A percentile compares a stretch with the other conserved stretches of the same genome.
These are phyloP conservation scores for Tephrocybe rancida DNA, from an alignment of 768 basidiomycete genomes.

Conservation along the genomic window DNA sequence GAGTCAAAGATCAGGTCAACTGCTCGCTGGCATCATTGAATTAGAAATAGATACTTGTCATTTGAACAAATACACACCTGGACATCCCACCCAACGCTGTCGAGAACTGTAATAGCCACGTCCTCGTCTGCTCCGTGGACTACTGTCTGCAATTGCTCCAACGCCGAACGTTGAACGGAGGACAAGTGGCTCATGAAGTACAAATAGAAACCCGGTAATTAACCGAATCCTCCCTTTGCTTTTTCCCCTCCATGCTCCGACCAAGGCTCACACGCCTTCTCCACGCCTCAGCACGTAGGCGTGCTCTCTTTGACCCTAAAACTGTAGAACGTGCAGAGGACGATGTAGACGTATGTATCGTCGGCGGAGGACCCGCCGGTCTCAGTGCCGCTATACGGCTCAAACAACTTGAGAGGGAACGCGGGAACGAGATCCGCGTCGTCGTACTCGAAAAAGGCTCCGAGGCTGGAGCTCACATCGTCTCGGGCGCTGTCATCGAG, in stretches of 20 bases:
- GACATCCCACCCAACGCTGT: conserved; percentile 72
- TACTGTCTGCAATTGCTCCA: conserved; percentile 55
- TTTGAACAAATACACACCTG: conserved; percentile 42
- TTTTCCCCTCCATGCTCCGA: conserved; percentile 13
- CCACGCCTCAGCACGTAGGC: conserved; percentile 10
- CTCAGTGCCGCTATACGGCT: conserved; percentile 94
- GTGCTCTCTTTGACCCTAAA: conserved; percentile 49
- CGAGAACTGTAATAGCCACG: conserved; percentile 59
- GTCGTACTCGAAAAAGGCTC: conserved; percentile 94
- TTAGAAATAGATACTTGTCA: background rate
- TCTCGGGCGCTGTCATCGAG: conserved; percentile 95
- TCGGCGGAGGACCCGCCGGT: conserved; percentile 94
- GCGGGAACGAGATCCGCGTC: conserved; percentile 81
- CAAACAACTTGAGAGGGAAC: conserved; percentile 87
- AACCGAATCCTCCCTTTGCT: background rate
- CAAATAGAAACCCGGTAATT: background rate
- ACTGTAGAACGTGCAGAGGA: conserved; percentile 85
- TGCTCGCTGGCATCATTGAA: conserved; percentile 49
- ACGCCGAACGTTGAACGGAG: conserved; percentile 25
- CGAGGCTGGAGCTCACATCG: conserved; percentile 92
- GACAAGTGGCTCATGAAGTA: conserved; percentile 21
- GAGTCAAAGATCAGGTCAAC: conserved; percentile 61
- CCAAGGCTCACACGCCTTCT: conserved; percentile 16
- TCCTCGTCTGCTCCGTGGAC: conserved; percentile 64
- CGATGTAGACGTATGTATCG: conserved; percentile 95